Evolutionary conservation across 805 yeast genomes (phyloP).

Genomic region (Ogataea dorogensis): DNA sequence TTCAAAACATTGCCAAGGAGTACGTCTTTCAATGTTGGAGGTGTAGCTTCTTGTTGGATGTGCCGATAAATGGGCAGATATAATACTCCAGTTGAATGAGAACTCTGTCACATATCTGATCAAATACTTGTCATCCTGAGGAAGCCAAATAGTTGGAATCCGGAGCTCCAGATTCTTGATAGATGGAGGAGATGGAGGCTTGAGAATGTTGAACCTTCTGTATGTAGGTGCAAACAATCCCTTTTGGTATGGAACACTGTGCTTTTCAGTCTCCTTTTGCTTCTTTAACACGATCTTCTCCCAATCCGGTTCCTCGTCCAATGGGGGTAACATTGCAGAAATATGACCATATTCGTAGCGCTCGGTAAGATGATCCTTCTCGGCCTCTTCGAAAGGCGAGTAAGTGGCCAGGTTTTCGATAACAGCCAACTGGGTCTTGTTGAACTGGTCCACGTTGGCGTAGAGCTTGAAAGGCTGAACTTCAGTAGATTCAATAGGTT

Average conservation of each 20-base stretch:
- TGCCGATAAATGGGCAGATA: conserved; percentile 74
- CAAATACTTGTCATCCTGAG: conserved; percentile 83
- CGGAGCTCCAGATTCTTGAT: conserved; percentile 75
- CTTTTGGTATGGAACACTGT: conserved; percentile 44
- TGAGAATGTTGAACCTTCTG: conserved; percentile 59
- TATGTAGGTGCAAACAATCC: conserved; percentile 55
- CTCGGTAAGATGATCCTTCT: conserved; percentile 31
- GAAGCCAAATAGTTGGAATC: conserved; percentile 94
- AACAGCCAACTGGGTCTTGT: conserved; percentile 46
- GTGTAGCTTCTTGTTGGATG: conserved; percentile 67
- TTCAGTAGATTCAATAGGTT: conserved; percentile 14
- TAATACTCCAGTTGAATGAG: conserved; percentile 90
- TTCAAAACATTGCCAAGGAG: conserved; percentile 99
- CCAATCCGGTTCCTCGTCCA: conserved; percentile 62
- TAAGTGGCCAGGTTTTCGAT: conserved; percentile 47
- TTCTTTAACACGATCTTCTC: conserved; percentile 54
- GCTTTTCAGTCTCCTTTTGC: conserved; percentile 39
- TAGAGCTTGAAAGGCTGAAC: conserved; percentile 45
- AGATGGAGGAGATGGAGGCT: conserved; percentile 92
- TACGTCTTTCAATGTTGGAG: conserved; percentile 89
- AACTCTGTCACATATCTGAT: conserved; percentile 81
- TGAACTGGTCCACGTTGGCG: conserved; percentile 41
- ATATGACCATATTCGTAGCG: conserved; percentile 46
- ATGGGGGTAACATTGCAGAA: conserved; percentile 62
- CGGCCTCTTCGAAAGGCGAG: conserved; percentile 44